Base-by-base conservation (phyloP, 108 stramenopile genomes). In the Cyclotella baltica region DNA sequence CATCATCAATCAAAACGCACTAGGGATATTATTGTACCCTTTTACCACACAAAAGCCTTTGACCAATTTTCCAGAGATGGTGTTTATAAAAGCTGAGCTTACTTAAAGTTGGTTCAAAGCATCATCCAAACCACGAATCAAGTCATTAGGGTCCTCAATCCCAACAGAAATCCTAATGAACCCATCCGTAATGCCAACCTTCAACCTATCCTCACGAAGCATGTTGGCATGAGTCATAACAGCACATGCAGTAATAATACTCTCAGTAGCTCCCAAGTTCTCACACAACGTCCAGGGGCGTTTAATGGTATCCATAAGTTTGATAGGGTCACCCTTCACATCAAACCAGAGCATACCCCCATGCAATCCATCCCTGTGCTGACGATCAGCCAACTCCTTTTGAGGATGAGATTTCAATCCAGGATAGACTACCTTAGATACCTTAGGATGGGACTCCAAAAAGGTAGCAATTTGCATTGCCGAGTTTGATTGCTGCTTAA, bases 201-300 rank as follows among this genome's bases (percentile, higher is more conserved):
- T 89, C 75, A 90, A 79, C 40, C 93, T 77, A 81, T 86, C 88
- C 70, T 87, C 88, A 15, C 82, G 70, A 53, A 91, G 77, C 87
- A 94, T 91, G 64, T 92, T 91, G 30, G 90, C 90, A 80, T 94
- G 93, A 18, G 93, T 94, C 93, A 94, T 94, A 62, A 92, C 88
- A 43, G 92, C 90, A 62, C 90, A 89, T 20, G 88, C 89, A 19
- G 92, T 93, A 76, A 93, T 89, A 73, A 92, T 91, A 18, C 88
- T 89, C 75, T 94, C 93, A 22, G 80, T 83, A 31, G 91, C 91
- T 31, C 93, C 93, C 59, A 93, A 84, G 77, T 91, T 93, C 77
- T 93, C 92, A 66, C 90, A 93, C 40, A 93, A 66, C 25, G 88
- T 89, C 92, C 92, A 93, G 27, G 92, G 92, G 25, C 92, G 82